Evolutionary conservation across 108 stramenopile genomes (phyloP), one percentile per base, ranked within the genome.

Genomic region (Schizochytrium sp.): DNA sequence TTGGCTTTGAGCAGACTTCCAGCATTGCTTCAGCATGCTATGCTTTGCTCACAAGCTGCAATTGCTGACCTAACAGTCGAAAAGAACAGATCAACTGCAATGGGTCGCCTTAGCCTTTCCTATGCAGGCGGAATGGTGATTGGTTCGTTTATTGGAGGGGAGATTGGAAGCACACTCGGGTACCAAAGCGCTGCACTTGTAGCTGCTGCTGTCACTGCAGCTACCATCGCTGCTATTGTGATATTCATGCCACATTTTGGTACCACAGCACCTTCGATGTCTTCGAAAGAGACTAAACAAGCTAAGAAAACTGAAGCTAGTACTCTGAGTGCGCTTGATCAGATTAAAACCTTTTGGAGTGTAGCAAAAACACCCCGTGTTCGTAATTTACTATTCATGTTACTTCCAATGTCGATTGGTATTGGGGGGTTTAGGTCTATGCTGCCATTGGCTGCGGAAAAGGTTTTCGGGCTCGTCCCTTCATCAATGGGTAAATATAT

Each of bases 51-150:
- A 0, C 2, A 83, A 28, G 76, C 76, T 38, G 76, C 76, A 5
- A 55, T 83, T 10, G 19, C 76, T 2, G 15, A 49, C 10, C 50
- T 55, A 1, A 55, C 53, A 8, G 15, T 55, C 28, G 76, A 83
- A 1, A 12, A 83, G 15, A 5, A 49, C 50, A 3, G 76, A 47
- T 49, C 76, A 53, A 28, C 76, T 10, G 76, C 76, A 5, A 83
- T 83, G 76, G 76, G 76, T 55, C 10, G 76, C 10, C 76, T 83
- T 38, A 83, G 76, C 47, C 53, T 83, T 10, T 83, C 76, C 50
- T 83, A 83, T 53, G 76, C 50, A 1, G 50, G 38, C 15, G 76
- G 76, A 8, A 83, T 83, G 76, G 76, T 83, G 5, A 49, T 83
- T 55, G 76, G 76, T 8, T 83, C 76, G 5, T 55, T 55, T 49